These are phyloP conservation scores for Cadophora malorum DNA, from an alignment of 2,329 filamentous ascomycete genomes.

Conservation along the genomic window DNA sequence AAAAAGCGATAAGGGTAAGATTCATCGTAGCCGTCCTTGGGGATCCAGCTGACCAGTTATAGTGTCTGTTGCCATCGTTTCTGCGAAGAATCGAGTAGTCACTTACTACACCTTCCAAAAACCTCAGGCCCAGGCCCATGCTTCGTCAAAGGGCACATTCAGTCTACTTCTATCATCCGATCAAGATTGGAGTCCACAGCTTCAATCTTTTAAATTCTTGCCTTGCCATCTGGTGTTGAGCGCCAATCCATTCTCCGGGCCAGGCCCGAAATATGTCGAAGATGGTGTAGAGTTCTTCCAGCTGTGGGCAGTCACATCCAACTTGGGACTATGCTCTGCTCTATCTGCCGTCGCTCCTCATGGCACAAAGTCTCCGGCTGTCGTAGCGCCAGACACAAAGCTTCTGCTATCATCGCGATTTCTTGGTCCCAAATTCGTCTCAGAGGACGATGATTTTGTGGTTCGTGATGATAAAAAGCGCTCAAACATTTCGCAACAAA, in stretches of 20 bases:
- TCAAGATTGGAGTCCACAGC: neutral
- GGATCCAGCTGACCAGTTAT: constrained; percentile 27
- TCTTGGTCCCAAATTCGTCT: constrained; percentile 18
- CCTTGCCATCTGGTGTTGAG: constrained; percentile 27
- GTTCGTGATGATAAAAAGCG: constrained; percentile 35
- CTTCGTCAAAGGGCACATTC: constrained; percentile 35
- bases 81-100: constrained; percentile 36
- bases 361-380: constrained; percentile 5
- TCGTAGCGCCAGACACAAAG: constrained; percentile 28
- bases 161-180: constrained; percentile 22
- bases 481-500: constrained; percentile 1
- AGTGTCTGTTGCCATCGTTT: constrained; percentile 41
- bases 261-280: constrained; percentile 43
- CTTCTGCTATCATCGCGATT: constrained; percentile 21
- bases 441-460: constrained; percentile 39
- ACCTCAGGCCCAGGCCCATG: neutral
- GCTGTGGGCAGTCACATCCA: constrained; percentile 50
- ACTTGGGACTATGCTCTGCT: constrained; percentile 53
- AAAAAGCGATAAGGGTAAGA: constrained; percentile 35
- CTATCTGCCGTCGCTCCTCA: constrained; percentile 41
- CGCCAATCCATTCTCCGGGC: constrained; percentile 8
- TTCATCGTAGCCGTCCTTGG: neutral
- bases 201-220: constrained; percentile 27
- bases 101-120: constrained; percentile 41
- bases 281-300: constrained; percentile 55